Evolutionary conservation across 106 monocot genomes (phyloP).

Genomic region (Gastrodia elata): DNA sequence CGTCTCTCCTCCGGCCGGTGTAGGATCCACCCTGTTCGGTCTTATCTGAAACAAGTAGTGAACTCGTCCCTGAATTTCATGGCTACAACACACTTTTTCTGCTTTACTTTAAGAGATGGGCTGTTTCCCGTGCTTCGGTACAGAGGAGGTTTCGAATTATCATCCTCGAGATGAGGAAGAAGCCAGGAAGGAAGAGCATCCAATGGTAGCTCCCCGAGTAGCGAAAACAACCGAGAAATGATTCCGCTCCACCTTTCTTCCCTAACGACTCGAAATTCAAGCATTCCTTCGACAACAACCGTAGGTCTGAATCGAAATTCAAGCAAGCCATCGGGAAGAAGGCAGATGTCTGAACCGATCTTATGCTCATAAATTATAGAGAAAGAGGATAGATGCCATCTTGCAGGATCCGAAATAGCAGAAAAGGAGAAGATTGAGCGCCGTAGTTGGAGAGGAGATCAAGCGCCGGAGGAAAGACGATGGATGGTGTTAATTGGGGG

Average conservation of each 20-base stretch:
- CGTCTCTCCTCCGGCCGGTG: no score
- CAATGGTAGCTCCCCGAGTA: constrained; percentile 6
- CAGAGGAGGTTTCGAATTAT: background rate
- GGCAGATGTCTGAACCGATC: constrained; percentile 16
- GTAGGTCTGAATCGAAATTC: no score
- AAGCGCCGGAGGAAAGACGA: background rate
- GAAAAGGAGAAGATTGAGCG: background rate
- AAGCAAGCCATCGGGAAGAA: constrained; percentile 6
- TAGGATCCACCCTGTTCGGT: no score
- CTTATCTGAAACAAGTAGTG: background rate
- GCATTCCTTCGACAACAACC: no score
- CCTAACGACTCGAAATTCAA: no score
- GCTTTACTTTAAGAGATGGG: constrained; percentile 1
- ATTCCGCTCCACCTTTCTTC: no score
- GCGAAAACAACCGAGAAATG: no score
- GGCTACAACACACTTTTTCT: background rate
- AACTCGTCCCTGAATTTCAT: background rate
- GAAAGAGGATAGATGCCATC: constrained; percentile 28
- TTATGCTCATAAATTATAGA: constrained; percentile 20
- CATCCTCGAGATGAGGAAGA: background rate
- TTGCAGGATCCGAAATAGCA: background rate
- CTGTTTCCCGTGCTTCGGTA: constrained; percentile 8
- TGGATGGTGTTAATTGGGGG: no score
- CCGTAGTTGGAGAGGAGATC: background rate
- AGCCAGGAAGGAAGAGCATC: background rate